Base-by-base conservation (phyloP, 208 protist genomes). In the Leishmania major region DNA sequence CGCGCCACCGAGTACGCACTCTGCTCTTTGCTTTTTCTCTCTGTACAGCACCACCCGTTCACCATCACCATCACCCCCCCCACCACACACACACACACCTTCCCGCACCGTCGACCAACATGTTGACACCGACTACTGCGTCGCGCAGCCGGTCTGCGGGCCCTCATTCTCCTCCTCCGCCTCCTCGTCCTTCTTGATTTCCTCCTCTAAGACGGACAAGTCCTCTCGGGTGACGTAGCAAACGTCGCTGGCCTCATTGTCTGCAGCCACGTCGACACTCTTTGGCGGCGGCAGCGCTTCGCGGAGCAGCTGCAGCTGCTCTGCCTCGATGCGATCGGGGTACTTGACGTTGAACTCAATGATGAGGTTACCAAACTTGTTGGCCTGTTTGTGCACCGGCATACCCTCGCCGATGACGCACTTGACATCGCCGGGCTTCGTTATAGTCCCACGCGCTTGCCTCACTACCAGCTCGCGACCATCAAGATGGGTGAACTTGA, bases 401-500 rank as follows among this genome's bases (percentile, higher is more conserved):
- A 98, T 98, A 22, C 95, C 95, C 76, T 98, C 93, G 22, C 92
- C 90, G 17, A 81, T 64, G 67, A 97, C 86, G 51, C 87, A 89
- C 66, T 93, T 88, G 22, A 89, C 76, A 51, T 94, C 92, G 51
- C 90, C 95, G 8, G 92, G 93, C 45, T 87, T 89, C 28, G 94
- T 95, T 22, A 96, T 87, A n/a, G 90, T 87, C 1, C 95, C 93
- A 25, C 90, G 79, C 31, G 87, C 85, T 40, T 91, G 91, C 51
- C 92, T 86, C 7, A 99, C 93, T 31, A 98, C 78, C 5, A 99
- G 91, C 40, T 95, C 87, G 22, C 96, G 88, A 37, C 91, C 93
- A 83, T 99, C 97, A 13, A 99, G 88, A 80, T 99, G 97, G 51
- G 80, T 91, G 17, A 99, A 53, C 60, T 92, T 82, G 85, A 99